Conservation (phyloP, 2,329 filamentous ascomycete genomes). For the Pseudocercospora pini-densiflorae region DNA sequence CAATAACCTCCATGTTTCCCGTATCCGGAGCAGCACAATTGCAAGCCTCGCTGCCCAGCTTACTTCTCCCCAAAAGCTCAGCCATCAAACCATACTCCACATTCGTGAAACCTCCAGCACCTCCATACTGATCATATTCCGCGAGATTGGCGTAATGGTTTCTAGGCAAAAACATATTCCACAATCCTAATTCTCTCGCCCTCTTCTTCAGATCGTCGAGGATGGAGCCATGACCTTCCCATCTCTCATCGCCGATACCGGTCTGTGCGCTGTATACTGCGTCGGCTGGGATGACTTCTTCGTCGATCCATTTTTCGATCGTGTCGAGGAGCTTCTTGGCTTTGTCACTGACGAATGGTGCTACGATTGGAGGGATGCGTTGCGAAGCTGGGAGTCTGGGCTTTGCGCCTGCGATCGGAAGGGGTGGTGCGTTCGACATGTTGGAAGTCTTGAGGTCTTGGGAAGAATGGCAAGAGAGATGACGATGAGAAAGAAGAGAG, state of each 20-base stretch:
- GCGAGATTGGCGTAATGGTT: constrained; percentile 69
- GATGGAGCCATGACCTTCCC: constrained; percentile 76
- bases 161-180: constrained; percentile 98
- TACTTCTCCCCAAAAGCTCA: constrained; percentile 88
- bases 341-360: constrained; percentile 76
- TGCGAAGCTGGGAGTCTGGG: constrained; percentile 52
- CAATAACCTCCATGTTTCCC: constrained; percentile 59
- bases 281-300: constrained; percentile 80
- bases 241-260: constrained; percentile 75
- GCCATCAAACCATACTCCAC: constrained; percentile 98
- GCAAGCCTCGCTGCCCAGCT: constrained; percentile 83
- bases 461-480: neutral
- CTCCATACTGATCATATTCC: constrained; percentile 60
- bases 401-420: constrained; percentile 20
- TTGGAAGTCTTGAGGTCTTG: neutral
- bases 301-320: constrained; percentile 91
- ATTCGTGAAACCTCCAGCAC: constrained; percentile 88
- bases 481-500: neutral
- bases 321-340: constrained; percentile 83
- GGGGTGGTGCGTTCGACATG: constrained; percentile 27
- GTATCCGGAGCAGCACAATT: constrained; percentile 64
- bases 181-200: constrained; percentile 81
- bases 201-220: constrained; percentile 84
- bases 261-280: constrained; percentile 78
- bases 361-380: constrained; percentile 61